Evolutionary conservation across 768 basidiomycete genomes (phyloP).

Genomic region (Russula sp.): DNA sequence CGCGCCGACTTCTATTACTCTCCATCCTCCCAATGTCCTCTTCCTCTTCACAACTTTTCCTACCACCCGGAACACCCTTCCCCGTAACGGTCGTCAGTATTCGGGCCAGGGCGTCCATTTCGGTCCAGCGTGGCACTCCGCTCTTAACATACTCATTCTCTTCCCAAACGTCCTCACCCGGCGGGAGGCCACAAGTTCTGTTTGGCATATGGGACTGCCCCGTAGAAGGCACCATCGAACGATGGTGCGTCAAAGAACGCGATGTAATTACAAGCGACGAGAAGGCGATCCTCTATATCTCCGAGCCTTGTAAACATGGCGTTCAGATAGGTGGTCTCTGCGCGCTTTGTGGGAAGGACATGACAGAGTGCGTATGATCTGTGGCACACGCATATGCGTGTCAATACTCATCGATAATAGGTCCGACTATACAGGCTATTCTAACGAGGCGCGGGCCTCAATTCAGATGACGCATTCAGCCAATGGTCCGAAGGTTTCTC

Average conservation of each 20-base stretch:
- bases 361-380: slow-evolving; percentile 67
- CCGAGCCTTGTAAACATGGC: slow-evolving; percentile 95
- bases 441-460: slow-evolving; percentile 79
- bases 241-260: slow-evolving; percentile 66
- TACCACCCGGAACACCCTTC: slow-evolving; percentile 78
- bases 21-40: slow-evolving; percentile 17
- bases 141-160: slow-evolving; percentile 84
- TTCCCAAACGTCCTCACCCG: slow-evolving; percentile 47
- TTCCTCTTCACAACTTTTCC: slow-evolving; percentile 55
- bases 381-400: slow-evolving; percentile 17
- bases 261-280: slow-evolving; percentile 59
- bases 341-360: slow-evolving; percentile 91
- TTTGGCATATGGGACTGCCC: slow-evolving; percentile 91
- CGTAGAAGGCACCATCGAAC: slow-evolving; percentile 71
- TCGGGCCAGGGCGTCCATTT: slow-evolving; percentile 45
- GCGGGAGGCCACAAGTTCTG: slow-evolving; percentile 57
- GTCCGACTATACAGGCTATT: slow-evolving; percentile 83
- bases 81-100: slow-evolving; percentile 80
- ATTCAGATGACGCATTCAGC: slow-evolving; percentile 96
- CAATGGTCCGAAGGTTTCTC: slow-evolving; percentile 85
- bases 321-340: slow-evolving; percentile 91
- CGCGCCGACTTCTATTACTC: slow-evolving; percentile 10
- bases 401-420: slow-evolving; percentile 41
- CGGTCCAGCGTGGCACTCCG: slow-evolving; percentile 67
- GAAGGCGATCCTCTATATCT: slow-evolving; percentile 59